Evolutionary conservation across 805 yeast species (phyloP).

Genomic region (Zygotorulaspora danielsina): DNA sequence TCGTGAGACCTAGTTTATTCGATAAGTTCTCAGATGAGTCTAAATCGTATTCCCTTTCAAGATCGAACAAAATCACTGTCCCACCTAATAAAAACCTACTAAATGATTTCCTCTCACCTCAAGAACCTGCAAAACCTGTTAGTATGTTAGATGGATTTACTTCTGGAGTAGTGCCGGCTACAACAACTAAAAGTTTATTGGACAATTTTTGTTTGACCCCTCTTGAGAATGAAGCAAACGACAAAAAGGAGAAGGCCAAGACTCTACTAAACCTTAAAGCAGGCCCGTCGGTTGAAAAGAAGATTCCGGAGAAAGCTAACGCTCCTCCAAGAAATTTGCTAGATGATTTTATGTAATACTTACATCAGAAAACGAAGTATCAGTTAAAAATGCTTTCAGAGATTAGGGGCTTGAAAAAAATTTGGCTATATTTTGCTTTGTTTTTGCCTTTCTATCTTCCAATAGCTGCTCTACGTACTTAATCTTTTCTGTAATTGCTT

Average conservation of each 20-base stretch:
- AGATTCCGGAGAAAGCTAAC: neutral
- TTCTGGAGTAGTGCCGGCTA: neutral
- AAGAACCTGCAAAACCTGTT: conserved; percentile 3
- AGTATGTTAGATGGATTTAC: conserved; percentile 11
- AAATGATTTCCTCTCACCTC: neutral
- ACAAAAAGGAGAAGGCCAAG: neutral
- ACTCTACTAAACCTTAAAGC: neutral
- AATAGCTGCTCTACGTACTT: conserved; percentile 39
- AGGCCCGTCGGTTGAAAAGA: neutral
- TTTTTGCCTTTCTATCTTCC: conserved; percentile 44
- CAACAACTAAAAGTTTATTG: conserved; percentile 5
- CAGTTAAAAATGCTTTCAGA: conserved; percentile 6
- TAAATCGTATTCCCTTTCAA: neutral
- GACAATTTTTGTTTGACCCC: conserved; percentile 9
- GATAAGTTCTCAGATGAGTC: conserved; percentile 24
- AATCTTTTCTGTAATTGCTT: conserved; percentile 44
- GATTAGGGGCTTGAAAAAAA: conserved; percentile 44
- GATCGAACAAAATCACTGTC: neutral
- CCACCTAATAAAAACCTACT: neutral
- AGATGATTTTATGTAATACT: conserved; percentile 34
- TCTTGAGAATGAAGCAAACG: neutral
- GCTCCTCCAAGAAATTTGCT: conserved; percentile 28
- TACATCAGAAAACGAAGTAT: neutral
- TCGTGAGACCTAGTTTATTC: conserved; percentile 29
- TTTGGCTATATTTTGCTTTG: conserved; percentile 55